These are phyloP conservation scores for Candida pseudoglaebosa DNA, from an alignment of 805 yeast species.

Conservation along the genomic window DNA sequence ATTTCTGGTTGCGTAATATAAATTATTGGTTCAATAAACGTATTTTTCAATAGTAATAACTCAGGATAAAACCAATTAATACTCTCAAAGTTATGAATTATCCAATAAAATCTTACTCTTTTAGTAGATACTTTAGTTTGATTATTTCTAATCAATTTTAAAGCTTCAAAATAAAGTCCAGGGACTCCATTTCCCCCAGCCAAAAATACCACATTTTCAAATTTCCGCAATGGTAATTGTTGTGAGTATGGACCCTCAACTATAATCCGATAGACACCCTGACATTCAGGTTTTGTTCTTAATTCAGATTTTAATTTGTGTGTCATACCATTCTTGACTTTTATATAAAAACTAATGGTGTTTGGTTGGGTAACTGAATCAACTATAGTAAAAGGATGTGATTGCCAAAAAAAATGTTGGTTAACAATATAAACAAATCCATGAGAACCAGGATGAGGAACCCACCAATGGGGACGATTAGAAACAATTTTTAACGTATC, in stretches of 20 bases:
- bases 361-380: slow-evolving; percentile 19
- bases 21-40: slow-evolving; percentile 23
- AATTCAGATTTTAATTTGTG: slow-evolving; percentile 24
- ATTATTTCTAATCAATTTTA: slow-evolving; percentile 19
- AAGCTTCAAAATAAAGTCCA: slow-evolving; percentile 43
- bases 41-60: slow-evolving; percentile 18
- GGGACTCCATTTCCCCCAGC: slow-evolving; percentile 80
- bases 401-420: slow-evolving; percentile 37
- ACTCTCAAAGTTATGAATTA: slow-evolving; percentile 48
- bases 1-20: slow-evolving; percentile 24
- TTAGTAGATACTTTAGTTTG: slow-evolving; percentile 2
- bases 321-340: slow-evolving; percentile 36
- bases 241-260: slow-evolving; percentile 74
- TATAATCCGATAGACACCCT: slow-evolving; percentile 22
- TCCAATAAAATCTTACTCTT: slow-evolving; percentile 55
- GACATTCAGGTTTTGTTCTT: slow-evolving; percentile 24
- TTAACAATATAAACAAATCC: slow-evolving; percentile 35
- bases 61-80: slow-evolving; percentile 48
- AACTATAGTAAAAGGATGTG: slow-evolving; percentile 39
- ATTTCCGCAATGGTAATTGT: slow-evolving; percentile 43
- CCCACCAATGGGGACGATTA: slow-evolving; percentile 36
- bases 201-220: slow-evolving; percentile 52
- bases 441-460: slow-evolving; percentile 37
- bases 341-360: slow-evolving; percentile 27
- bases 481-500: slow-evolving; percentile 35